Base-by-base conservation (phyloP, 805 yeast species). In the Yamadazyma laniorum region DNA sequence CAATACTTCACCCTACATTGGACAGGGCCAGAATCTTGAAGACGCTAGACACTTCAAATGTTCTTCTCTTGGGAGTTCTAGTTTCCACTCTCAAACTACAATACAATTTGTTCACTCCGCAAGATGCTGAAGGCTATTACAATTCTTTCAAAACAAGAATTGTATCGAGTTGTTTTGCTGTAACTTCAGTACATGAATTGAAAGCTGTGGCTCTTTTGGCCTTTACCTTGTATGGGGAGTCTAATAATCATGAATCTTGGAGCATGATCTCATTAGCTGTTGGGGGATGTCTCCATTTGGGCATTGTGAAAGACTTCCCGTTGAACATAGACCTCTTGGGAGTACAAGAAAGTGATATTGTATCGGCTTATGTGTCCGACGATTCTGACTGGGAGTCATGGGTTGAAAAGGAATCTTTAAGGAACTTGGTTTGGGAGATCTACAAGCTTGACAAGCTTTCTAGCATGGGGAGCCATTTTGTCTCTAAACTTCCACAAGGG, bases 191-290 rank as follows among this genome's bases (percentile, higher is more conserved):
- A 13, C 38, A 22, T 17, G 45, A 49, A 18, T 29, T 49, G 7
- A 40, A 39, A 30, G 43, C 48, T 9, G 35, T 49, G 11, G 34
- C 47, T 13, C 41, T 49, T 9, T 29, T 46, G 4, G 50, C 52
- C 5, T 33, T 48, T 16, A 40, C 45, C 3, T 34, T 46, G 9
- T 43, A 37, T 29, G 39, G 52, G 8, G 34, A 33, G 18, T 33
- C 47, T 17, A 48, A 45, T 19, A 39, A 42, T 33, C 26, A 40
- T 23, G 50, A 48, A 25, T 39, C 50, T 5, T 49, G 51, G 51
- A 45, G 51, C 25, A 18, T 49, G 32, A 35, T 45, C 1, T 45
- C 50, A 2, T 35, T 49, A 14, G 44, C 45, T n/a, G 45, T 37
- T 3, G 45, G 45, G 5, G 53, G 53, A 1, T 43, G 46, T 33